Base-by-base conservation (phyloP, 768 basidiomycete species). In the Russula sp. region DNA sequence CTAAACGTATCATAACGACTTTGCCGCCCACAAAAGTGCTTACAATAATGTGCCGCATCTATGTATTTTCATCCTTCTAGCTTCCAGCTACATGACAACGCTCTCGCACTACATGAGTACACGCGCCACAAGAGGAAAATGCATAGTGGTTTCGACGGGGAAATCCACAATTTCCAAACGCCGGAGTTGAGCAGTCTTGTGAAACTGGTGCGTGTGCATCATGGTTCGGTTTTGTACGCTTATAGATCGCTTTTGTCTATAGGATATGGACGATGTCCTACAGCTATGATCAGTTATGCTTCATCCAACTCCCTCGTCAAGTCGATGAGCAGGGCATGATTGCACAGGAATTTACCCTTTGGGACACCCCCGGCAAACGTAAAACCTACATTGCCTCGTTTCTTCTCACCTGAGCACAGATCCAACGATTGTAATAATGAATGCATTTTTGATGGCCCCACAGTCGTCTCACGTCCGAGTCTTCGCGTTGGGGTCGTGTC, bases 161-260 rank as follows among this genome's bases (percentile, higher is more conserved):
- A 66, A 18, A 20, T 64, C 2, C 62, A 64, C 36, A 66, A 64
- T 30, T 64, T 66, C 28, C 62, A 59, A 40, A 22, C 51, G 18
- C 62, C 65, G 5, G 44, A 59, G 26, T 38, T 66, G 34, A 66
- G 65, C 50, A 64, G 65, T 26, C 57, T 66, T 9, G 46, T n/a
- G 20, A 66, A 20, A 50, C 34, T 66, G 50, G 65, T 66, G 30
- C 38, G 62, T 32, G 48, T 54, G 13, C 9, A 9, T 54, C 22
- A 6, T 54, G 13, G 11, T 48, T 38, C 9, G 18, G 14, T 48
- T 16, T n/a, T 50, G 5, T 57, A 20, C 14, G 24, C 24, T 24
- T 8, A 42, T 42, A 40, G 49, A 61, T 42, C 46, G 22, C 5
- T 7, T 10, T 57, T 30, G 20, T n/a, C 2, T 28, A 16, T 36